Conservation (phyloP, 208 protist genomes). For the Tritrichomonas musculus region DNA sequence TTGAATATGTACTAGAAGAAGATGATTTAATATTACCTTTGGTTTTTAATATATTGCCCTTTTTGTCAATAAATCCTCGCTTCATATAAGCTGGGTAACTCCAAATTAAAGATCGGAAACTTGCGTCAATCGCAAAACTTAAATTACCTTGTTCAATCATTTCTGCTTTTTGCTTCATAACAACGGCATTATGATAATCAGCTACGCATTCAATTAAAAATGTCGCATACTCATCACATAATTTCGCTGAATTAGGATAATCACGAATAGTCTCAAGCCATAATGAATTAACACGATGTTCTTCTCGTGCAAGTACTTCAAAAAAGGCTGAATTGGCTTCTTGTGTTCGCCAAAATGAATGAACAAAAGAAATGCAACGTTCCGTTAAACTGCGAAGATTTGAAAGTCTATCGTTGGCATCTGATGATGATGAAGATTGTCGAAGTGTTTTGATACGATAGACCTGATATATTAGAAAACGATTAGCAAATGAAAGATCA, state of each 20-base stretch:
- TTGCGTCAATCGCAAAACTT: background rate
- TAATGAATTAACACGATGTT: background rate
- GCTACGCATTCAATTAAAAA: background rate
- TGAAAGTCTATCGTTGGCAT: background rate
- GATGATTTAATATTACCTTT: background rate
- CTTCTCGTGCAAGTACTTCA: background rate
- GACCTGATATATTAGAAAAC: background rate
- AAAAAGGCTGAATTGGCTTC: background rate
- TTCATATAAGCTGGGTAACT: background rate
- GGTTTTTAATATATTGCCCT: background rate
- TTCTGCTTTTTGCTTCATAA: background rate
- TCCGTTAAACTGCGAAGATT: background rate
- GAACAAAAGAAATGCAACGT: background rate
- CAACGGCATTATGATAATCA: background rate
- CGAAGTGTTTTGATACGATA: background rate
- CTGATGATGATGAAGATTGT: background rate
- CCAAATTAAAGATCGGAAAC: background rate
- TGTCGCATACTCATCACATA: background rate
- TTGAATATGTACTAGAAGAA: background rate
- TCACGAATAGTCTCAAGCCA: background rate
- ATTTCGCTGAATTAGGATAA: background rate
- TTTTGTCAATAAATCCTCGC: background rate
- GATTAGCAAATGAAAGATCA: background rate
- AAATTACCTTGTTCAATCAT: background rate
- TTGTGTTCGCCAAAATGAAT: background rate